A percentile compares a stretch with the other conserved stretches of the same genome.
These are phyloP conservation scores for Boletus rubropictus DNA, from an alignment of 768 basidiomycete species.

Conservation along the genomic window DNA sequence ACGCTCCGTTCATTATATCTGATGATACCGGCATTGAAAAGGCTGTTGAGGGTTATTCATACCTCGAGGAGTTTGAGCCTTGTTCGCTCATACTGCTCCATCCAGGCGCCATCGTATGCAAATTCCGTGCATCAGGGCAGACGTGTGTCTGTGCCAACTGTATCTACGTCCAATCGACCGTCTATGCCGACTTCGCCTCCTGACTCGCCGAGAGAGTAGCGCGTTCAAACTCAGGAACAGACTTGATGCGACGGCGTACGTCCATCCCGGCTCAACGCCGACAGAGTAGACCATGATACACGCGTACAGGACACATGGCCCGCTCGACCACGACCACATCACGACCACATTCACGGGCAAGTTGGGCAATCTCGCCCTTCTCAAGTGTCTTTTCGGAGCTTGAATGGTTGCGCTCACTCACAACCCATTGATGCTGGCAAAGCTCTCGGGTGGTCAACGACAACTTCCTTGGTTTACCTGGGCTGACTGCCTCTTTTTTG, in stretches of 20 bases:
- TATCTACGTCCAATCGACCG: constrained; percentile 84
- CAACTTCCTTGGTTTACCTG: no score
- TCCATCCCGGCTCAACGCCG: not conserved
- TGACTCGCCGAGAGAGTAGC: constrained; percentile 80
- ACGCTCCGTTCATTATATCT: constrained; percentile 95
- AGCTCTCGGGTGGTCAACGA: no score
- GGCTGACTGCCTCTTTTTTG: no score
- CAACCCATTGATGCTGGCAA: no score
- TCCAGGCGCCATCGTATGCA: constrained; percentile 64
- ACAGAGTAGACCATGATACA: not conserved
- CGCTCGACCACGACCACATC: constrained; percentile 81
- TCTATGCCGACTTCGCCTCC: constrained; percentile 91
- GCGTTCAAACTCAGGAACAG: constrained; percentile 87
- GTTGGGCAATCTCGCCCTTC: no score
- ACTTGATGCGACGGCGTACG: constrained; percentile 69
- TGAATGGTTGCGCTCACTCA: no score
- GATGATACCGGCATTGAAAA: constrained; percentile 91
- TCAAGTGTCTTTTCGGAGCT: no score
- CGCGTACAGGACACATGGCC: constrained; percentile 76
- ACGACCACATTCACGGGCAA: no score
- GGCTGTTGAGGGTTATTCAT: constrained; percentile 68
- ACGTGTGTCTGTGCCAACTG: constrained; percentile 88
- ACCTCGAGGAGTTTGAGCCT: not conserved
- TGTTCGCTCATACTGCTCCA: not conserved
- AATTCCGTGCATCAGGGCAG: constrained; percentile 78